A percentile compares a stretch with the other conserved stretches of the same genome.
These are phyloP conservation scores for Wickerhamiella dianesei DNA, from an alignment of 805 yeast species.

Conservation along the genomic window DNA sequence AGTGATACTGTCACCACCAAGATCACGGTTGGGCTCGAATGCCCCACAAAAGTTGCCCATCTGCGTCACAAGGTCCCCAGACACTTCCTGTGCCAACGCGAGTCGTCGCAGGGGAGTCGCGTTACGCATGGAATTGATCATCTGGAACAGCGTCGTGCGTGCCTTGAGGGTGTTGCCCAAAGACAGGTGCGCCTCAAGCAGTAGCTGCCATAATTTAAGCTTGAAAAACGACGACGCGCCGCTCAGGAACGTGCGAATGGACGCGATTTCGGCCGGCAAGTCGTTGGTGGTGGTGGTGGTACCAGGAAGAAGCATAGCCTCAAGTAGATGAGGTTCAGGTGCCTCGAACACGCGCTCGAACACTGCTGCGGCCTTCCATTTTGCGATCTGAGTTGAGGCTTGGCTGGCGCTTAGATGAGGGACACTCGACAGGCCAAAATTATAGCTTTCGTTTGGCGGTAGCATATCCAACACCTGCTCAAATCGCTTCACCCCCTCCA, in stretches of 20 bases:
- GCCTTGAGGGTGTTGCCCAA: conserved; percentile 6
- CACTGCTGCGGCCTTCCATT: conserved; percentile 52
- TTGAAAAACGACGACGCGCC: conserved; percentile 53
- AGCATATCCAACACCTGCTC: conserved; percentile 11
- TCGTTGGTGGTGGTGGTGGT: conserved; percentile 9
- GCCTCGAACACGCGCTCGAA: conserved; percentile 39
- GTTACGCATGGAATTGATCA: neutral
- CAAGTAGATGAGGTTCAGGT: conserved; percentile 17
- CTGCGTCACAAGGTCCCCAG: neutral
- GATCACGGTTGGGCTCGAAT: neutral
- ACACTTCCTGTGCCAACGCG: neutral
- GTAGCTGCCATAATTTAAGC: conserved; percentile 60
- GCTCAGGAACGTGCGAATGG: conserved; percentile 49
- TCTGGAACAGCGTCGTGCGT: neutral
- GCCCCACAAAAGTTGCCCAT: neutral
- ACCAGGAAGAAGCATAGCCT: conserved; percentile 26
- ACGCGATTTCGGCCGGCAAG: conserved; percentile 28
- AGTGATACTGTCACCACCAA: neutral
- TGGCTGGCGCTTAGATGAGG: conserved; percentile 28
- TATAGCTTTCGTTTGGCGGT: neutral
- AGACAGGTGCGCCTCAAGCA: conserved; percentile 36
- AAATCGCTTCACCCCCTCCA: conserved; percentile 18
- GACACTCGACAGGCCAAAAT: conserved; percentile 5
- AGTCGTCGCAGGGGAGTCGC: neutral
- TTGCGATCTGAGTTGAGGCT: conserved; percentile 53